Evolutionary conservation across 2,329 filamentous ascomycete genomes (phyloP).

Genomic region (Sporothrix protearum): DNA sequence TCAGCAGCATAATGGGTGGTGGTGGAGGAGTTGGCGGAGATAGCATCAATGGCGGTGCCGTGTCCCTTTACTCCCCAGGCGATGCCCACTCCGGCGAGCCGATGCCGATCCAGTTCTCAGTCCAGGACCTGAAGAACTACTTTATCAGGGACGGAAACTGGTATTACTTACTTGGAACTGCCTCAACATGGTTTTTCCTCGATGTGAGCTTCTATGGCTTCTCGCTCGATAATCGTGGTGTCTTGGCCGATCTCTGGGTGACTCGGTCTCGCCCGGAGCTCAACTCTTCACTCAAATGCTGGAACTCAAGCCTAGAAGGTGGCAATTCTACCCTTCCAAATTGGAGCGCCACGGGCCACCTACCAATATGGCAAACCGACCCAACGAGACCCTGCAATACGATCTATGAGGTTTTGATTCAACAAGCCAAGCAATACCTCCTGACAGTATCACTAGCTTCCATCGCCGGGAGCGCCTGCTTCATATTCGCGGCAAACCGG

Average conservation of each 20-base stretch:
- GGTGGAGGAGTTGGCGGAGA: slow-evolving; percentile 1
- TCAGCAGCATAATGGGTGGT: slow-evolving; percentile 32
- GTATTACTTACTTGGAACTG: slow-evolving; percentile 44
- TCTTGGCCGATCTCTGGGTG: slow-evolving; percentile 44
- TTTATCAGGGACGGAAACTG: slow-evolving; percentile 49
- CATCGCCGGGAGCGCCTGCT: slow-evolving; percentile 49
- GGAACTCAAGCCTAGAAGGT: slow-evolving; percentile 43
- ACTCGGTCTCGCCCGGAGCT: slow-evolving; percentile 37
- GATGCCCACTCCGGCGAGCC: slow-evolving; percentile 30
- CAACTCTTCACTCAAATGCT: slow-evolving; percentile 43
- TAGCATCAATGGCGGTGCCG: slow-evolving; percentile 28
- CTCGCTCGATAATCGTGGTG: slow-evolving; percentile 46
- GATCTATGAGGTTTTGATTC: slow-evolving; percentile 50
- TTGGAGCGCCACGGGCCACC: slow-evolving; percentile 39
- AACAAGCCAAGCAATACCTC: slow-evolving; percentile 52
- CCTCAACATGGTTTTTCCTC: slow-evolving; percentile 52
- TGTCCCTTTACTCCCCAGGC: slow-evolving; percentile 36
- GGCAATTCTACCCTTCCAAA: slow-evolving; percentile 44
- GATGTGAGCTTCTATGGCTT: slow-evolving; percentile 58
- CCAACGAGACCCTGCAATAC: slow-evolving; percentile 48
- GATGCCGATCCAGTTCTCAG: slow-evolving; percentile 49
- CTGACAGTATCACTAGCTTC: slow-evolving; percentile 51
- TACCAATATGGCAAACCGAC: slow-evolving; percentile 52
- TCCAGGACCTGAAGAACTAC: slow-evolving; percentile 47
- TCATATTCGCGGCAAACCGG: slow-evolving; percentile 47